phyloP scores from a whole-genome alignment of 345 rosid species.

The Euclidium syriacum region DNA sequence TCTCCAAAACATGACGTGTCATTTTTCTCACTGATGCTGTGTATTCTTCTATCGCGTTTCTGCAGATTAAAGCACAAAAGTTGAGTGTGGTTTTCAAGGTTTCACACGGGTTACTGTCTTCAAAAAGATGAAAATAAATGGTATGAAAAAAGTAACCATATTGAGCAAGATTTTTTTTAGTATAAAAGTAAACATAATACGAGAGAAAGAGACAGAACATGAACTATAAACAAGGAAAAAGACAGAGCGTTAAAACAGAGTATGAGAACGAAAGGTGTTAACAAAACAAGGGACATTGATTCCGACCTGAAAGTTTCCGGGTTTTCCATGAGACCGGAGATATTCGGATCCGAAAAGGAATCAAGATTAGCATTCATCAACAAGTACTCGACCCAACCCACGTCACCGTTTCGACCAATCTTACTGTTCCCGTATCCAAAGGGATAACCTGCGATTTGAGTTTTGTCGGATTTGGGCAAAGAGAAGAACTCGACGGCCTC shows the following conservation, averaged over 20 bases:
- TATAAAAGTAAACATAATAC: background rate
- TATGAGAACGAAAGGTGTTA: background rate
- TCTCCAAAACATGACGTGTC: slow-evolving; percentile 63
- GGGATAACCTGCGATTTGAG: slow-evolving; percentile 48
- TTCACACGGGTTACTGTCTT: background rate
- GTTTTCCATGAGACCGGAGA: slow-evolving; percentile 29
- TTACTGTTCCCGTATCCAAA: slow-evolving; percentile 67
- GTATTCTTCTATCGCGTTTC: slow-evolving; percentile 58
- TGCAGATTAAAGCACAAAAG: slow-evolving; percentile 13
- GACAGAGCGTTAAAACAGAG: background rate
- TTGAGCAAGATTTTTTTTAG: background rate
- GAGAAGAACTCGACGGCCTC: slow-evolving; percentile 57
- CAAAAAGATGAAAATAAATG: background rate
- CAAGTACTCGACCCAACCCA: slow-evolving; percentile 77
- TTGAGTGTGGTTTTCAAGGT: background rate
- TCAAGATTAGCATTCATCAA: slow-evolving; percentile 47
- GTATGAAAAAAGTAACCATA: background rate
- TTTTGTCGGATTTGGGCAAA: slow-evolving; percentile 59
- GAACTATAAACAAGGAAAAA: background rate
- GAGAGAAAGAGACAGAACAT: background rate
- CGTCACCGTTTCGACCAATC: slow-evolving; percentile 70
- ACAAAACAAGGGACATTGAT: background rate
- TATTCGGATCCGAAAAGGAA: slow-evolving; percentile 10
- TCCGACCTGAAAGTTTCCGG: slow-evolving; percentile 48
- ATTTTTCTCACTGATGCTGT: slow-evolving; percentile 49